Base-by-base conservation (phyloP, 2,329 filamentous ascomycete species). In the Ophiostoma ulmi region DNA sequence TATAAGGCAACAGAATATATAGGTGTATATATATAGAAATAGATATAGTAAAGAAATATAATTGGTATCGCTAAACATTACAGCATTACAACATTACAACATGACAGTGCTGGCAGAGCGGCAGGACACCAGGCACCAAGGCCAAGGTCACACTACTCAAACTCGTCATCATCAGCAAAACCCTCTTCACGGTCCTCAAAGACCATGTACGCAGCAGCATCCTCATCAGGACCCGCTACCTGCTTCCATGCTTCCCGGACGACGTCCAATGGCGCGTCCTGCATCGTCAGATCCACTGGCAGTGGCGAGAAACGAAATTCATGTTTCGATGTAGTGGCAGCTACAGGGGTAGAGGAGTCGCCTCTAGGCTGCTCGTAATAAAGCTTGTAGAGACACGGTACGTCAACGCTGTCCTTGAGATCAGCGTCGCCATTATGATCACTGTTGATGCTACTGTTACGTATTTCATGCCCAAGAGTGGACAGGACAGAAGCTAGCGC, bases 111-210 rank as follows among this genome's bases (percentile, higher is more conserved):
- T 48, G 44, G 44, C 22, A 58, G 22, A 26, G 10, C 52, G 13
- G 52, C 48, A 55, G 31, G 31, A 31, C 31, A 31, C 31, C 31
- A 31, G 20, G 52, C 52, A 20, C 44, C 44, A 58, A 3, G 52
- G 52, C 52, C 22, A 22, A 22, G 20, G 48, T 6, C 20, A 8
- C 48, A n/a, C 20, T 39, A 74, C n/a, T 71, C 70, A 20, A 72
- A 71, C 38, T 64, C 69, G 20, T 68, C 64, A 5, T 74, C 71
- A 52, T 87, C 85, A 70, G 91, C 88, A 41, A 86, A 86, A 72
- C 80, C 82, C 38, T 83, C 85, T 77, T 93, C 89, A 35, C 92
- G 85, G 72, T 95, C 91, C 67, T 90, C 86, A 78, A 97, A 97
- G 26, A 85, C 82, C 86, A 97, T 89, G 76, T 95, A 97, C 64